A percentile compares a stretch with the other conserved stretches of the same genome.
Conservation (phyloP, 768 basidiomycete species). For the Pisolithus albus region DNA sequence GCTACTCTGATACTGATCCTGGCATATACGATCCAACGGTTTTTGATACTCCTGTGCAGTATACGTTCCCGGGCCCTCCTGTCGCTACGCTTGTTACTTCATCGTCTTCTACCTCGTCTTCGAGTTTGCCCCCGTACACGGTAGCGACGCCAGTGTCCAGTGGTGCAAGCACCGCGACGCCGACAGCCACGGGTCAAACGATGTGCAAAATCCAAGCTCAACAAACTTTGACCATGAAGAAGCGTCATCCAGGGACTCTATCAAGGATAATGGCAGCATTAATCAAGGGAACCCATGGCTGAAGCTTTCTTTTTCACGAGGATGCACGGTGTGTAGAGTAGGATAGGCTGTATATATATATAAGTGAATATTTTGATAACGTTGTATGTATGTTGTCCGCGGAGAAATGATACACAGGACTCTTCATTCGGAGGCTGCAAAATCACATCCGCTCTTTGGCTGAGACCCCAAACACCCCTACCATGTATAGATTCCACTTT, state of each 20-base stretch:
- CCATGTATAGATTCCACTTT: too few relatives aligned
- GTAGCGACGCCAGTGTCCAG: background rate
- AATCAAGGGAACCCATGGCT: conserved; percentile 14
- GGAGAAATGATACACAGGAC: too few relatives aligned
- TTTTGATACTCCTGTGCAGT: conserved; percentile 25
- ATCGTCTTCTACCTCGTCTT: conserved; percentile 9
- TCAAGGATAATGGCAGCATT: conserved; percentile 14
- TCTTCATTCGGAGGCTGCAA: too few relatives aligned
- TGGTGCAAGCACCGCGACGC: background rate
- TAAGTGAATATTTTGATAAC: too few relatives aligned
- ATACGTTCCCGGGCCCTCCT: conserved; percentile 50
- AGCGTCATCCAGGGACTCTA: conserved; percentile 6
- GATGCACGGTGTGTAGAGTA: background rate
- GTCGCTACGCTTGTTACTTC: conserved; percentile 36
- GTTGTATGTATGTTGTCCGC: too few relatives aligned
- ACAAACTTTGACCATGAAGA: conserved; percentile 14
- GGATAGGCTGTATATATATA: too few relatives aligned
- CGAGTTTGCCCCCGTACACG: background rate
- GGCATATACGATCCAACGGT: conserved; percentile 56
- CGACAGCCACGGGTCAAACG: conserved; percentile 3
- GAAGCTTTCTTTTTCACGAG: background rate
- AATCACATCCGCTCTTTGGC: too few relatives aligned
- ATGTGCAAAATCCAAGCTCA: conserved; percentile 14
- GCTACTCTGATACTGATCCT: conserved; percentile 62
- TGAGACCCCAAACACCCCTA: too few relatives aligned